A percentile compares a stretch with the other conserved stretches of the same genome.
Conservation (phyloP, 2,329 filamentous ascomycete species). For the Diaporthe sp. region DNA sequence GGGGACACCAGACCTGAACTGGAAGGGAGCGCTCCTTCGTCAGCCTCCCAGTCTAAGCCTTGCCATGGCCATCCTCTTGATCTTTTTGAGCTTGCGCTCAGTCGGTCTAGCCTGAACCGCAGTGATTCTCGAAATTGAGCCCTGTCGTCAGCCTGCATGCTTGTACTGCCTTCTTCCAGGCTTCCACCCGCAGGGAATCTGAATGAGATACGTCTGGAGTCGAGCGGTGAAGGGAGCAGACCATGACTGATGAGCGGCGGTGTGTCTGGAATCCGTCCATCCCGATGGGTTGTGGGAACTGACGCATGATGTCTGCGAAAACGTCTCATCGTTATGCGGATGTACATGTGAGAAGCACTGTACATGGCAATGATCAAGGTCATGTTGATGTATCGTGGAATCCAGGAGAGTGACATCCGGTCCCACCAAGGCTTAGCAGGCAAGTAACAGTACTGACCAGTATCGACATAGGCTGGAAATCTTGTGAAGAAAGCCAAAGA, state of each 20-base stretch:
- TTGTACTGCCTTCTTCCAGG: not conserved
- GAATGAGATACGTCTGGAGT: conserved; percentile 2
- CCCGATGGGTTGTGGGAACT: conserved; percentile 1
- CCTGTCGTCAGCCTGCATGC: not conserved
- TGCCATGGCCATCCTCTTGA: conserved; percentile 2
- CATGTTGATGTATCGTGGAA: conserved; percentile 80
- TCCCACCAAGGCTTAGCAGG: conserved; percentile 79
- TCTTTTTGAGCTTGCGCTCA: not conserved
- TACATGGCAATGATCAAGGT: conserved; percentile 75
- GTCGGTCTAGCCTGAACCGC: conserved; percentile 1
- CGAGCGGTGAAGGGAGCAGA: conserved; percentile 7
- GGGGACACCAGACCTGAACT: conserved; percentile 9
- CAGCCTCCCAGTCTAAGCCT: not conserved
- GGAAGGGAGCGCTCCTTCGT: not conserved
- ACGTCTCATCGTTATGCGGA: conserved; percentile 61
- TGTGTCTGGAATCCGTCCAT: conserved; percentile 4
- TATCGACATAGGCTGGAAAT: conserved; percentile 68
- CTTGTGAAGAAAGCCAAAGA: conserved; percentile 74
- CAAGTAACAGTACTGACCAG: conserved; percentile 79
- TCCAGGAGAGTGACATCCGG: conserved; percentile 77
- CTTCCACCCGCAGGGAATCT: not conserved
- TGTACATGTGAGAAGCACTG: conserved; percentile 78
- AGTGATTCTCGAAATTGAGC: not conserved
- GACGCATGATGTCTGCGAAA: conserved; percentile 52
- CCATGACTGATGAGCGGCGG: conserved; percentile 35